These are phyloP conservation scores for Meyerozyma elateridarum DNA, from an alignment of 1,139 yeast species.

Conservation along the genomic window DNA sequence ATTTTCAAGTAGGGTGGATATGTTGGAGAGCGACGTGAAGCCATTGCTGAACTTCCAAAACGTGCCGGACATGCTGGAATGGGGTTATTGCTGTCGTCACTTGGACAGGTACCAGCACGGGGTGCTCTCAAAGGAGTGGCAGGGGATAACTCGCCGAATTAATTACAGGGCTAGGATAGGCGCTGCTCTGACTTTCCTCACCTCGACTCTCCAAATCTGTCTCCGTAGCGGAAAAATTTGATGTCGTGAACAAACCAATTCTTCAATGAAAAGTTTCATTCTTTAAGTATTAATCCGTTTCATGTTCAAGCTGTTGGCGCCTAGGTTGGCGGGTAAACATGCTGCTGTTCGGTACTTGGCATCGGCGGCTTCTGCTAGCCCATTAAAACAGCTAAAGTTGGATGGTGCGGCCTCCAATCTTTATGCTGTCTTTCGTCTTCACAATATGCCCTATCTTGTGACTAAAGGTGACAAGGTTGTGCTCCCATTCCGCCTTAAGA, in stretches of 20 bases:
- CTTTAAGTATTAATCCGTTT: no score
- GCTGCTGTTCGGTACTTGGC: constrained; percentile 4
- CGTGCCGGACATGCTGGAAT: constrained; percentile 60
- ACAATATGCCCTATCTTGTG: constrained; percentile 81
- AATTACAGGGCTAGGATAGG: no score
- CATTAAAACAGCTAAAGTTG: constrained; percentile 52
- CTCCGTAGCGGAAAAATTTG: no score
- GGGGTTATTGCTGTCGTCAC: constrained; percentile 1
- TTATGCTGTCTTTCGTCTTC: constrained; percentile 80
- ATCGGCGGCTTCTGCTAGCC: neutral
- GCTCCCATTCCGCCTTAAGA: constrained; percentile 71
- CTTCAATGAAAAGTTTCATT: no score
- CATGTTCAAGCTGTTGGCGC: no score
- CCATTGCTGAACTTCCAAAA: constrained; percentile 93
- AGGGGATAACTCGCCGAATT: no score
- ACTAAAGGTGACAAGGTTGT: constrained; percentile 85
- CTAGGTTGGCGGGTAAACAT: no score
- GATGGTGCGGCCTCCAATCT: constrained; percentile 38
- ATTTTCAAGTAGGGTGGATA: constrained; percentile 66
- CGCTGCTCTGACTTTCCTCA: no score
- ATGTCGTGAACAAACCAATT: no score
- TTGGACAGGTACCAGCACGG: no score
- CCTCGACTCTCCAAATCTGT: no score
- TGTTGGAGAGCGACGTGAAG: constrained; percentile 69
- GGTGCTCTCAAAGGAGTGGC: no score